Evolutionary conservation across 352 stramenopile species (phyloP).

Genomic region (Phytophthora tubulina): DNA sequence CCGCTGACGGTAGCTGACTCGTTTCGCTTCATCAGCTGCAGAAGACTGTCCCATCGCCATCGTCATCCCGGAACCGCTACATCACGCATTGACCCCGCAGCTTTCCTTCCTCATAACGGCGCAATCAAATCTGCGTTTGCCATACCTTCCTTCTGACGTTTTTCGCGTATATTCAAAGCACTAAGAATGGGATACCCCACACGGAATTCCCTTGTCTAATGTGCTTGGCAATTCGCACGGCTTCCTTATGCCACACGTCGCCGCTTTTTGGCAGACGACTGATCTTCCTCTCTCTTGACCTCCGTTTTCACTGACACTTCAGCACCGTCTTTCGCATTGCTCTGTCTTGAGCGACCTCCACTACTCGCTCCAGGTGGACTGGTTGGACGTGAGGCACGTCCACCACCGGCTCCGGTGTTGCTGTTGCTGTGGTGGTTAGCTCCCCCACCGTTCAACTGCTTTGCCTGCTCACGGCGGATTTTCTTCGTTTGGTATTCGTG

Average conservation of each 20-base stretch:
- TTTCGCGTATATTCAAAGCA: slow-evolving; percentile 38
- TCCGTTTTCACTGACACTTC: slow-evolving; percentile 44
- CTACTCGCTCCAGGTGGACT: slow-evolving; percentile 30
- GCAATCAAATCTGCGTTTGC: slow-evolving; percentile 30
- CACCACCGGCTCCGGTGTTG: slow-evolving; percentile 39
- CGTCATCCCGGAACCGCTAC: slow-evolving; percentile 65
- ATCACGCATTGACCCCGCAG: slow-evolving; percentile 61
- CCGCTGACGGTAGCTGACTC: slow-evolving; percentile 19
- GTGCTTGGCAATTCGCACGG: slow-evolving; percentile 4
- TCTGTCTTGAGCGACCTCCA: slow-evolving; percentile 35
- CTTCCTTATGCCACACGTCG: slow-evolving; percentile 57
- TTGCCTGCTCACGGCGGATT: slow-evolving; percentile 86
- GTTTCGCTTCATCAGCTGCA: slow-evolving; percentile 55
- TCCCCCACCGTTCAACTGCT: slow-evolving; percentile 63
- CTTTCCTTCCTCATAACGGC: slow-evolving; percentile 5
- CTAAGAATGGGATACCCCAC: background rate
- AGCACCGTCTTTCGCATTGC: slow-evolving; percentile 22
- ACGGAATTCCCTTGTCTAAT: slow-evolving; percentile 8
- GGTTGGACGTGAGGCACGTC: slow-evolving; percentile 28
- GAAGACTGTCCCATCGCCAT: slow-evolving; percentile 56
- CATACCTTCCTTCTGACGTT: slow-evolving; percentile 11
- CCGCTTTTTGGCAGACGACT: slow-evolving; percentile 59
- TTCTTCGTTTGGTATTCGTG: slow-evolving; percentile 93
- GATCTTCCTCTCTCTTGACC: slow-evolving; percentile 42
- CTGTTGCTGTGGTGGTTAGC: slow-evolving; percentile 48